Base-by-base conservation (phyloP, 371 early-diverging fungal genomes). In the Zychaea mexicana region DNA sequence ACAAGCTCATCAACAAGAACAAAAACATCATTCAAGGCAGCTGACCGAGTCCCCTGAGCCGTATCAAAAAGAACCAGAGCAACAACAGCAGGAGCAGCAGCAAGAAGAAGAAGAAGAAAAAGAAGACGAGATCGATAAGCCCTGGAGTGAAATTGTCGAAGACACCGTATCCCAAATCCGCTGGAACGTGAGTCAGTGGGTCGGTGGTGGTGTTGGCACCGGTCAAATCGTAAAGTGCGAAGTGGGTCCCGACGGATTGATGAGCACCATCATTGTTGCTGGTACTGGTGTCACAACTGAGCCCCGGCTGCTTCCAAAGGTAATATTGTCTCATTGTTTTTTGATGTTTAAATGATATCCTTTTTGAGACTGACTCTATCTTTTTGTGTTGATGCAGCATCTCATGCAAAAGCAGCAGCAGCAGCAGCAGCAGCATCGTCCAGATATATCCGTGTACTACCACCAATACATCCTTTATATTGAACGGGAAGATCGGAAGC, bases 401-500 rank as follows among this genome's bases (percentile, higher is more conserved):
- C 49, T 49, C 5, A 49, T 49, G 49, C 22, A 22, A 21, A n/a
- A n/a, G n/a, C n/a, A n/a, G n/a, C n/a, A n/a, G n/a, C n/a, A n/a
- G n/a, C n/a, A n/a, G n/a, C n/a, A n/a, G n/a, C n/a, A n/a, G n/a
- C n/a, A n/a, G n/a, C n/a, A n/a, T n/a, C 21, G 5, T 21, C 28
- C 24, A 22, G 49, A 49, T 8, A 52, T 58, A 27, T 45, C 52
- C 28, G 65, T 61, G 61, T 61, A 56, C 36, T 66, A 66, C 59
- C 66, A 66, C 36, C 70, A 60, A 22, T 70, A 70, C 28, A 31
- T 70, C 5, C 55, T 70, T 24, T 52, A 66, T 26, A 56, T 70
- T 28, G 47, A 52, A 19, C 62, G 36, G 3, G 52, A 66, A 15
- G 63, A 70, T 28, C 52, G 70, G 15, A 47, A 52, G 24, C 27